Percentiles rank a stretch among this genome's conserved stretches.
phyloP scores from a whole-genome alignment of 2,329 filamentous ascomycete genomes.

The Cyanodermella asteris region DNA sequence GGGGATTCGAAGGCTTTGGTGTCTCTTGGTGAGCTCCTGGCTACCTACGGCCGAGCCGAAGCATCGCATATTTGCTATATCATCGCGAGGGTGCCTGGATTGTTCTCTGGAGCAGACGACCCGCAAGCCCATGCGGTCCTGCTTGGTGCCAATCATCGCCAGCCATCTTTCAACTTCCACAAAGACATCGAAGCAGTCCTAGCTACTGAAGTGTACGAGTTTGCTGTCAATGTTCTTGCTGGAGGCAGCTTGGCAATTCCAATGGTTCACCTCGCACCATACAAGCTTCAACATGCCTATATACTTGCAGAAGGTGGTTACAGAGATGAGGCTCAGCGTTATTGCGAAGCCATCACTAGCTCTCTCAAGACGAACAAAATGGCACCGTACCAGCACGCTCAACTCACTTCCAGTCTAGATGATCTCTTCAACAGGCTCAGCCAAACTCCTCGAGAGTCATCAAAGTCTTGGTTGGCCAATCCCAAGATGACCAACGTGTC shows the following conservation, averaged over 20 bases:
- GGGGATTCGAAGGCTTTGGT: constrained; percentile 60
- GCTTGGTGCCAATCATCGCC: constrained; percentile 62
- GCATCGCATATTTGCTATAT: constrained; percentile 89
- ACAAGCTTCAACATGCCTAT: constrained; percentile 77
- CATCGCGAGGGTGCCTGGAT: constrained; percentile 48
- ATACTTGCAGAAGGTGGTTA: constrained; percentile 66
- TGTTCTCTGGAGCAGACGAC: constrained; percentile 72
- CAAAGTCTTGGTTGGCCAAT: constrained; percentile 77
- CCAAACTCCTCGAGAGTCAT: constrained; percentile 62
- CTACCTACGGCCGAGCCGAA: constrained; percentile 68
- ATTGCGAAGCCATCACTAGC: constrained; percentile 64
- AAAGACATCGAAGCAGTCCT: constrained; percentile 71
- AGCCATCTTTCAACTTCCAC: constrained; percentile 47
- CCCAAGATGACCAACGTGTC: constrained; percentile 93
- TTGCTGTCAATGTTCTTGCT: constrained; percentile 51
- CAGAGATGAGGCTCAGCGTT: constrained; percentile 64
- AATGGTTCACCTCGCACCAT: constrained; percentile 66
- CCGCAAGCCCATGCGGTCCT: constrained; percentile 57
- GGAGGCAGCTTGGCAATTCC: constrained; percentile 31
- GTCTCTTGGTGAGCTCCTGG: constrained; percentile 60
- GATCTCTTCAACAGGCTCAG: constrained; percentile 67
- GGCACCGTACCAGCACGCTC: constrained; percentile 65
- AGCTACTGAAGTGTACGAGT: constrained; percentile 92
- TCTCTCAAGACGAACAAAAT: constrained; percentile 63
- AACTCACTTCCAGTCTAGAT: constrained; percentile 55